Evolutionary conservation across 108 stramenopile species (phyloP).

Genomic region (Thalassiosira profunda): DNA sequence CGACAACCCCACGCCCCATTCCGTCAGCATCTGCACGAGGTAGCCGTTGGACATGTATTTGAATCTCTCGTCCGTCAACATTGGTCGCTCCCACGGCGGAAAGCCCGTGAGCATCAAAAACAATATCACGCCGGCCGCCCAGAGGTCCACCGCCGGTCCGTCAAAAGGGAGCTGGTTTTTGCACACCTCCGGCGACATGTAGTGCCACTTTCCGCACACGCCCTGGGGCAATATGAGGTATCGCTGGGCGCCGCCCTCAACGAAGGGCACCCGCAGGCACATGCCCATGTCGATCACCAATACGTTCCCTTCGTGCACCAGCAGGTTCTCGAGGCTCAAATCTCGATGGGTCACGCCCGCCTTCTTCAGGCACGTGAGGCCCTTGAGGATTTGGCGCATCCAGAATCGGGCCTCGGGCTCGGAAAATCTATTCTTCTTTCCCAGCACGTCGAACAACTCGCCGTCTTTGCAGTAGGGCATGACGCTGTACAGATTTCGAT

Average conservation of each 20-base stretch:
- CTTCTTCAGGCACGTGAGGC: constrained; percentile 80
- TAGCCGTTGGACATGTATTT: constrained; percentile 83
- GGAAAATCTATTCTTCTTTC: constrained; percentile 71
- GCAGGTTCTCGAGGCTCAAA: constrained; percentile 90
- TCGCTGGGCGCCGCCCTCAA: constrained; percentile 38
- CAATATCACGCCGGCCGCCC: constrained; percentile 95
- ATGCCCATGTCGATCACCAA: constrained; percentile 96
- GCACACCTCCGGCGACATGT: constrained; percentile 94
- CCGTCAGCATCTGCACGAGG: constrained; percentile 81
- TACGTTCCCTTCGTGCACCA: constrained; percentile 66
- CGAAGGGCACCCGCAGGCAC: constrained; percentile 84
- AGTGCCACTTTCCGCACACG: constrained; percentile 93
- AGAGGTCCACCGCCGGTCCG: constrained; percentile 93
- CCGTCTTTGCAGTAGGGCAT: constrained; percentile 93
- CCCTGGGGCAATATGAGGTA: constrained; percentile 74
- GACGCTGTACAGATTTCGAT: constrained; percentile 83
- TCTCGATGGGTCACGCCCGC: constrained; percentile 90
- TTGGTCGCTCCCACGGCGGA: constrained; percentile 89
- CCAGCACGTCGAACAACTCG: constrained; percentile 87
- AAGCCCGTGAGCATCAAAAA: constrained; percentile 93
- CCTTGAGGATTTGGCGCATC: constrained; percentile 89
- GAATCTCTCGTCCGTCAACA: constrained; percentile 74
- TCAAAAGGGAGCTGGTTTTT: constrained; percentile 81
- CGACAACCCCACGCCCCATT: constrained; percentile 79
- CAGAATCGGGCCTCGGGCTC: constrained; percentile 86